Evolutionary conservation across 1,139 yeast genomes (phyloP).

Genomic region (Suhomyces yuchorum): DNA sequence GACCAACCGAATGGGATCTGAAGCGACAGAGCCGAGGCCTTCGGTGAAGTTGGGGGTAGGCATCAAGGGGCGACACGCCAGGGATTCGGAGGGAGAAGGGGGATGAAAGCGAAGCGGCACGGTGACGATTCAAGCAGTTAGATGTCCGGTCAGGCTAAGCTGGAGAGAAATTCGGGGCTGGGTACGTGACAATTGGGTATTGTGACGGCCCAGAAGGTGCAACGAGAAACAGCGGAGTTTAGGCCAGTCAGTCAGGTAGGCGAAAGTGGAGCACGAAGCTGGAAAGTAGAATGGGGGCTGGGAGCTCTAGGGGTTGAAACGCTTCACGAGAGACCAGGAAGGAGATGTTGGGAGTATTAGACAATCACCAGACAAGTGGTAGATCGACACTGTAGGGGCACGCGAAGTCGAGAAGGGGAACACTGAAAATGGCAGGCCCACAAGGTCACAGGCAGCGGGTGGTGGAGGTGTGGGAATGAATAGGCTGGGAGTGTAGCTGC

Average conservation of each 20-base stretch:
- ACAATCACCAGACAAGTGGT: too few relatives aligned
- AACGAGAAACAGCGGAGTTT: neutral
- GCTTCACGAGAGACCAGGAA: neutral
- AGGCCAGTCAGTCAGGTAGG: neutral
- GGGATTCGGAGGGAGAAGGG: neutral
- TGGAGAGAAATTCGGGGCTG: neutral
- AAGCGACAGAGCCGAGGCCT: conserved; percentile 1
- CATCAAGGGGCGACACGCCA: conserved; percentile 3
- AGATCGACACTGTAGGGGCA: too few relatives aligned
- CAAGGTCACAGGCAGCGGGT: too few relatives aligned
- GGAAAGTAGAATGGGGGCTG: neutral
- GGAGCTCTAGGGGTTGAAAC: neutral
- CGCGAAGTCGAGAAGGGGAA: too few relatives aligned
- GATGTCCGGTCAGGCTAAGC: neutral
- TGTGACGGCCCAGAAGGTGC: neutral
- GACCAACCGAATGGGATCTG: conserved; percentile 7
- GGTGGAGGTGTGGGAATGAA: too few relatives aligned
- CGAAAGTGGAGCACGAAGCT: neutral
- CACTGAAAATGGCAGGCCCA: too few relatives aligned
- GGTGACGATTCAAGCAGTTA: neutral
- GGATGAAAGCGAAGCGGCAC: neutral
- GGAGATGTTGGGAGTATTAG: too few relatives aligned
- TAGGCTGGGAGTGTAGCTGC: too few relatives aligned
- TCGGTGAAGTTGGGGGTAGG: conserved; percentile 5
- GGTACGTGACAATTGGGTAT: neutral